Base-by-base conservation (phyloP, 2,329 filamentous ascomycete species). In the Aspergillus transmontanensis region DNA sequence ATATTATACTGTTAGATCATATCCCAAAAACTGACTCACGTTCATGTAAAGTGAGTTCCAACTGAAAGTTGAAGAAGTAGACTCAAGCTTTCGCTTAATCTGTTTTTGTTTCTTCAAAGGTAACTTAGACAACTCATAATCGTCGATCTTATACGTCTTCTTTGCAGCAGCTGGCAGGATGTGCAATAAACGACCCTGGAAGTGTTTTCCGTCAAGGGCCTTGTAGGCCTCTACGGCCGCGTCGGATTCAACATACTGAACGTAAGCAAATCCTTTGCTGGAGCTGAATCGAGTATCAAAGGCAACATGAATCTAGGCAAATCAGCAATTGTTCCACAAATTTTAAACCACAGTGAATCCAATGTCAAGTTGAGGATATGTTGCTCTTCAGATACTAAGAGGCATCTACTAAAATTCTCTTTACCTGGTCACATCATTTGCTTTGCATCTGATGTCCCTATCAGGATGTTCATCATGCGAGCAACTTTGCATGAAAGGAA, bases 1-100 rank as follows among this genome's bases (percentile, higher is more conserved):
- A 55, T 61, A 60, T 43, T 30, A 50, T 58, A 41, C 21, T 12
- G 16, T n/a, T 11, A 28, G 9, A 10, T 45, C 41, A 53, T 36
- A 60, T 57, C 26, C 54, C 23, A 12, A 50, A 10, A 50, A 10
- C 46, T n/a, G 53, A 75, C 75, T 76, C 80, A 93, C 91, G 79
- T 91, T 97, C 91, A 99, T 96, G 79, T 95, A 99, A n/a, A 99
- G 83, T n/a, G 94, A 94, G 82, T 99, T 99, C 95, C 95, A 99
- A 76, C 94, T 97, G 81, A 98, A 98, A 1, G 87, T 88, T 56
- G 86, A 88, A 34, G 89, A 90, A 10, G 91, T 85, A 26, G 94
- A 92, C 71, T 94, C 90, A 57, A 89, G 86, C 79, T 92, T 96
- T 72, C 91, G 91, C 75, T 91, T 92, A 69, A 98, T 91, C 72